Evolutionary conservation across 768 basidiomycete species (phyloP), one percentile per base, ranked within the genome.

Genomic region (Boletus reticulatus): DNA sequence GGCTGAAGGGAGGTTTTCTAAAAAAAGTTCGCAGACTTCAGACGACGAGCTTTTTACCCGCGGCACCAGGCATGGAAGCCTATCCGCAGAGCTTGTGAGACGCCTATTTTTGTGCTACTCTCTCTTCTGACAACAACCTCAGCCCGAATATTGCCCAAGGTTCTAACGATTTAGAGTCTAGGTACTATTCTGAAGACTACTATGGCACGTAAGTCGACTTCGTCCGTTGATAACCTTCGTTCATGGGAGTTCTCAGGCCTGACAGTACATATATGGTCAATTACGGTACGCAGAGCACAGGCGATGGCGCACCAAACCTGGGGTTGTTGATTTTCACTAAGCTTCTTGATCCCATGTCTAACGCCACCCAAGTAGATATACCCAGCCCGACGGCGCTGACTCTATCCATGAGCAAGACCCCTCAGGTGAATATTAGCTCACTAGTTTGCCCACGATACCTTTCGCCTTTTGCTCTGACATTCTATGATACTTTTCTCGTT

Each of bases 71-170:
- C 38, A 41, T 62, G 36, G 49, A 22, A 37, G 31, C 8, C 43
- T 62, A 53, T 38, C 53, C 24, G 20, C 60, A 48, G 31, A 48
- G 52, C 50, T 62, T 54, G 67, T 69, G 34, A 53, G 67, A 32
- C 24, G 2, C 43, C 19, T 32, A 4, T 37, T 46, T 52, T 39
- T 36, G 14, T 12, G 20, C 31, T 22, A 22, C 17, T 37, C 38
- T 34, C 31, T 22, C 4, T 37, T 24, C 22, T 62, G 38, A 64
- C 24, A 20, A 48, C n/a, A 36, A 22, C n/a, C 22, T 16, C 42
- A 69, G 67, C 32, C 7, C 53, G 24, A 49, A 42, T 20, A 38
- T 53, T 38, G 9, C 37, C 19, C 57, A 59, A 43, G 45, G 50
- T 24, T 4, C 22, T 38, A 24, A 38, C 31, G 17, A 43, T 37